Percentiles rank a stretch among this genome's conserved stretches.
phyloP scores from a whole-genome alignment of 2,329 filamentous ascomycete genomes.

The Cercospora sp. region DNA sequence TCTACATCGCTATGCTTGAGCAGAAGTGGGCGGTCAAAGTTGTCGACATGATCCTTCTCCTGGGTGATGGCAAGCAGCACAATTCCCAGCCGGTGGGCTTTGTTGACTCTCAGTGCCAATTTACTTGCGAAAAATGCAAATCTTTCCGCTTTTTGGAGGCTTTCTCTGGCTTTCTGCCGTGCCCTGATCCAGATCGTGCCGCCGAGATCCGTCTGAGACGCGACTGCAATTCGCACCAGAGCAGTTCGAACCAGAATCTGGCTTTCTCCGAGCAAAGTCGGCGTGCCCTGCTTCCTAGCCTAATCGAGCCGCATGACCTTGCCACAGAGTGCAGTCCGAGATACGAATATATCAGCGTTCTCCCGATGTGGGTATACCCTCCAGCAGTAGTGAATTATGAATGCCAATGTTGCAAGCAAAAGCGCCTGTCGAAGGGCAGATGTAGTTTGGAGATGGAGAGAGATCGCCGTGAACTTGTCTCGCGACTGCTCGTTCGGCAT shows the following conservation, averaged over 20 bases:
- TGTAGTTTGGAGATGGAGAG: neutral
- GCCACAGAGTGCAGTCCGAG: too few relatives aligned
- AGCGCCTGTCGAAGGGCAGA: too few relatives aligned
- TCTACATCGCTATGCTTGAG: too few relatives aligned
- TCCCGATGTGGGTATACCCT: neutral
- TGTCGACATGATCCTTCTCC: too few relatives aligned
- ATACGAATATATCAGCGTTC: too few relatives aligned
- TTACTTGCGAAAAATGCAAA: too few relatives aligned
- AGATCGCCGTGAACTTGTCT: neutral
- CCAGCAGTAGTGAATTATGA: neutral
- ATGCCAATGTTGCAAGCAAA: neutral
- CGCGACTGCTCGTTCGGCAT: neutral
- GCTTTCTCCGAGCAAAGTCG: neutral
- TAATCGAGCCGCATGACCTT: neutral
- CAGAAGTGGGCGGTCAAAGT: too few relatives aligned
- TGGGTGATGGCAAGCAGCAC: neutral
- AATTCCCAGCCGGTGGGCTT: too few relatives aligned
- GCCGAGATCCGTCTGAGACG: neutral
- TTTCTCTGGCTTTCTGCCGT: neutral
- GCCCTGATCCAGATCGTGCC: neutral
- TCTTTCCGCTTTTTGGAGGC: neutral
- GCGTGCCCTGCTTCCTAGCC: neutral
- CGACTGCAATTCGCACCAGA: neutral
- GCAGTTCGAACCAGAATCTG: too few relatives aligned
- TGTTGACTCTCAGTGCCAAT: too few relatives aligned